phyloP scores from a whole-genome alignment of 352 stramenopile species.

The Pythium guiyangense region DNA sequence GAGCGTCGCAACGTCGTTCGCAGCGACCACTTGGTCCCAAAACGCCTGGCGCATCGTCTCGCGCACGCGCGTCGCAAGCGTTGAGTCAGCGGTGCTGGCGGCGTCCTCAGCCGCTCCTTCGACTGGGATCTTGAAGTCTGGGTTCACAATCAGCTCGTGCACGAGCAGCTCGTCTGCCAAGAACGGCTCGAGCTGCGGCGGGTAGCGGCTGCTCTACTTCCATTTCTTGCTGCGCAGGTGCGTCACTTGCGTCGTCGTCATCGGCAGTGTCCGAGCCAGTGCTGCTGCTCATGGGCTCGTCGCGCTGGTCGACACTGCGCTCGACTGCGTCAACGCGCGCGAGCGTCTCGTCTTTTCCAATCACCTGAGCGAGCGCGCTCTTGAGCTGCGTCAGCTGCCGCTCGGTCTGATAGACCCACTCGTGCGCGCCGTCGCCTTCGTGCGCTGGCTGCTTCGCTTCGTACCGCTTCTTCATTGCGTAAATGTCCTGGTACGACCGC shows the following conservation, averaged over 20 bases:
- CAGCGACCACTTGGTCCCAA: constrained; percentile 51
- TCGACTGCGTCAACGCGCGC: constrained; percentile 31
- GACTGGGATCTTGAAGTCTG: constrained; percentile 37
- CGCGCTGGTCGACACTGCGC: constrained; percentile 19
- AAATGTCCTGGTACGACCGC: constrained; percentile 45
- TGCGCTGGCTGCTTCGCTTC: constrained; percentile 20
- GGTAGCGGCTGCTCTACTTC: constrained; percentile 11
- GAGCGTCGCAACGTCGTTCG: constrained; percentile 45
- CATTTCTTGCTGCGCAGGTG: constrained; percentile 18
- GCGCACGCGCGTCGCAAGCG: constrained; percentile 34
- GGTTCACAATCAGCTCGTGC: constrained; percentile 75
- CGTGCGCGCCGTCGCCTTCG: constrained; percentile 43
- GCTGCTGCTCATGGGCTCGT: constrained; percentile 18
- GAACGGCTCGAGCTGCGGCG: constrained; percentile 31
- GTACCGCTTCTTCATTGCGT: constrained; percentile 43
- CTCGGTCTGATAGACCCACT: constrained; percentile 54
- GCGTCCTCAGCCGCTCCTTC: constrained; percentile 3
- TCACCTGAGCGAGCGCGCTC: constrained; percentile 44
- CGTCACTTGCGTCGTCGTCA: constrained; percentile 18
- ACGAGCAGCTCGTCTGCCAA: constrained; percentile 57
- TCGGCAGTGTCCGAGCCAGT: constrained; percentile 1
- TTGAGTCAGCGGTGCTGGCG: constrained; percentile 9
- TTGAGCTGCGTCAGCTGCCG: constrained; percentile 54
- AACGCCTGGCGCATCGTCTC: constrained; percentile 60
- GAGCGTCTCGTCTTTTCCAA: constrained; percentile 36